These are phyloP conservation scores for Torulaspora maleeae DNA, from an alignment of 805 yeast species.

Conservation along the genomic window DNA sequence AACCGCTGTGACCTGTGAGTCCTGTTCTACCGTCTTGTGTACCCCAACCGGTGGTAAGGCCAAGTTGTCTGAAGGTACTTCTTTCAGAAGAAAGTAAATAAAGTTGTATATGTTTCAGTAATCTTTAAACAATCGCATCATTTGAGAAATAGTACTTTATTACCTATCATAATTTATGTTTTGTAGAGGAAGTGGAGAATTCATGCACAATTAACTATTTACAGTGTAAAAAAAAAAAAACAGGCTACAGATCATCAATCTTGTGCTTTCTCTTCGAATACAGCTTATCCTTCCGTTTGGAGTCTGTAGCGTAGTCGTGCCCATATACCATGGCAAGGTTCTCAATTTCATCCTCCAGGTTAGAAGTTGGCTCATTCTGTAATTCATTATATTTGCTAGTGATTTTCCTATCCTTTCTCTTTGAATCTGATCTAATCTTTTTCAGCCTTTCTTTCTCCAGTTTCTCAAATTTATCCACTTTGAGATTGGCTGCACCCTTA, in stretches of 20 bases:
- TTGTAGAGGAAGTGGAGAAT: neutral
- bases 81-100: conserved; percentile 96
- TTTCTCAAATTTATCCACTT: conserved; percentile 26
- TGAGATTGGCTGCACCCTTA: conserved; percentile 28
- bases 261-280: conserved; percentile 7
- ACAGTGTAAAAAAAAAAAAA: neutral
- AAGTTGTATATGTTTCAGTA: conserved; percentile 13
- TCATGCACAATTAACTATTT: neutral
- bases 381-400: conserved; percentile 18
- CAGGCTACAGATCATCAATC: neutral
- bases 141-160: neutral
- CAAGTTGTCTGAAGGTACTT: conserved; percentile 97
- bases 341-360: conserved; percentile 12
- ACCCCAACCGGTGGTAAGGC: conserved; percentile 99
- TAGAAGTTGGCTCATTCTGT: conserved; percentile 6
- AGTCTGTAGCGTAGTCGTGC: conserved; percentile 14
- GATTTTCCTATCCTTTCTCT: conserved; percentile 20
- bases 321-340: conserved; percentile 17
- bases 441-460: conserved; percentile 25
- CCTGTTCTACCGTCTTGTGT: conserved; percentile 97
- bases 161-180: neutral
- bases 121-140: conserved; percentile 11
- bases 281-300: conserved; percentile 13
- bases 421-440: conserved; percentile 17
- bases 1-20: conserved; percentile 99